Evolutionary conservation across 2,329 filamentous ascomycete species (phyloP).

Genomic region (Dothidotthia symphoricarpi): DNA sequence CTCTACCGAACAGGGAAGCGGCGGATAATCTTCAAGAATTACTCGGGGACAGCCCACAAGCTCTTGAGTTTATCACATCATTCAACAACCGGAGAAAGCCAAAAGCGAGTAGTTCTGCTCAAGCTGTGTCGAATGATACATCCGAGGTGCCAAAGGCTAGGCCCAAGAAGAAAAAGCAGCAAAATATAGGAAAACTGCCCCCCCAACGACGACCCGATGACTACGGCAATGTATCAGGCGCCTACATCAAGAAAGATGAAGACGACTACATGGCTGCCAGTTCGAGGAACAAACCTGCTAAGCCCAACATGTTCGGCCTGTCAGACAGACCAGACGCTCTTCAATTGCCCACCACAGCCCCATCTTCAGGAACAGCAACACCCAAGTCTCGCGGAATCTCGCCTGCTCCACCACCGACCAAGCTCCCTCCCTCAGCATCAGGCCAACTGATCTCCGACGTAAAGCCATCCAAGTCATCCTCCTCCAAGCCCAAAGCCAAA

Average conservation of each 20-base stretch:
- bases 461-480: conserved; percentile 55
- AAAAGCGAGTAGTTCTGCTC: conserved; percentile 24
- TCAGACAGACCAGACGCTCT: conserved; percentile 53
- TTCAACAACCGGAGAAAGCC: conserved; percentile 66
- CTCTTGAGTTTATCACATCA: conserved; percentile 67
- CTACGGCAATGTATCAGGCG: conserved; percentile 63
- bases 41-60: conserved; percentile 78
- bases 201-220: conserved; percentile 54
- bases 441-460: conserved; percentile 81
- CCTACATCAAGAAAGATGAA: conserved; percentile 72
- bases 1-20: conserved; percentile 72
- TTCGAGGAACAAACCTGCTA: conserved; percentile 41
- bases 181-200: conserved; percentile 39
- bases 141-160: conserved; percentile 37
- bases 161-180: conserved; percentile 45
- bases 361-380: conserved; percentile 32
- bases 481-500: conserved; percentile 58
- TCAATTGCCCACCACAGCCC: conserved; percentile 26
- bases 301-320: conserved; percentile 49
- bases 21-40: conserved; percentile 84
- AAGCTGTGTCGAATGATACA: conserved; percentile 19
- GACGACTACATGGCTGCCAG: conserved; percentile 67
- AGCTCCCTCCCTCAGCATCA: conserved; percentile 64
- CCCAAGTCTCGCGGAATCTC: conserved; percentile 41
- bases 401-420: conserved; percentile 50